Evolutionary conservation across 2,329 filamentous ascomycete species (phyloP).

Genomic region (Trichophyton simii): DNA sequence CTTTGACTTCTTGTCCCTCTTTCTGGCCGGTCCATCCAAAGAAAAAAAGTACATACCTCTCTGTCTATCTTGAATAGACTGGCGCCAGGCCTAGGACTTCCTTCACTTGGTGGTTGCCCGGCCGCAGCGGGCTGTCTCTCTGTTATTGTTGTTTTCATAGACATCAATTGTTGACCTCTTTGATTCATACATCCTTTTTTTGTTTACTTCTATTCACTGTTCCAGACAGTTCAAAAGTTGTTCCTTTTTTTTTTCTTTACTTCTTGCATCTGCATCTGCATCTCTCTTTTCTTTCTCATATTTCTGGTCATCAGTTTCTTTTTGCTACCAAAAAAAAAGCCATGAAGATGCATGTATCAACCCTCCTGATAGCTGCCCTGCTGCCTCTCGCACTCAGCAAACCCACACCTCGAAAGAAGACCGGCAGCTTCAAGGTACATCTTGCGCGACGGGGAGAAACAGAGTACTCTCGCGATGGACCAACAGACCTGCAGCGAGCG

Average conservation of each 20-base stretch:
- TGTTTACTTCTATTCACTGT: not conserved
- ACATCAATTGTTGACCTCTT: not conserved
- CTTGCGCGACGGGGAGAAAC: conserved; percentile 43
- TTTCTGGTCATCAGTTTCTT: not conserved
- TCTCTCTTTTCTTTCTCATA: not conserved
- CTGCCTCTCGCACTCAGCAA: not conserved
- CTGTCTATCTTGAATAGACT: not conserved
- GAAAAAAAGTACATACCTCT: not conserved
- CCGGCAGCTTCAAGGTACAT: conserved; percentile 48
- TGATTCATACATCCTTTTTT: not conserved
- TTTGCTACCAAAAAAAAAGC: not conserved
- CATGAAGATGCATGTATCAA: conserved; percentile 11
- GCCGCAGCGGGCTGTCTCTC: not conserved
- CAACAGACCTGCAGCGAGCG: conserved; percentile 50
- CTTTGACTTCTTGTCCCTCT: no score
- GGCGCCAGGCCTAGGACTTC: not conserved
- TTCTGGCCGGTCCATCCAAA: not conserved
- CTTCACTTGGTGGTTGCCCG: not conserved
- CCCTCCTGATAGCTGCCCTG: conserved; percentile 6
- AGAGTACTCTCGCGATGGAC: conserved; percentile 48
- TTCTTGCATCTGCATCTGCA: no score
- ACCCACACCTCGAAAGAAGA: conserved; percentile 19
- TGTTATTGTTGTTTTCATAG: not conserved
- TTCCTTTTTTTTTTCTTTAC: not conserved
- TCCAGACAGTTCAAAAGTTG: not conserved